Percentiles rank a stretch among this genome's conserved stretches.
phyloP scores from a whole-genome alignment of 306 rosid species.

The Quercus agrifolia region DNA sequence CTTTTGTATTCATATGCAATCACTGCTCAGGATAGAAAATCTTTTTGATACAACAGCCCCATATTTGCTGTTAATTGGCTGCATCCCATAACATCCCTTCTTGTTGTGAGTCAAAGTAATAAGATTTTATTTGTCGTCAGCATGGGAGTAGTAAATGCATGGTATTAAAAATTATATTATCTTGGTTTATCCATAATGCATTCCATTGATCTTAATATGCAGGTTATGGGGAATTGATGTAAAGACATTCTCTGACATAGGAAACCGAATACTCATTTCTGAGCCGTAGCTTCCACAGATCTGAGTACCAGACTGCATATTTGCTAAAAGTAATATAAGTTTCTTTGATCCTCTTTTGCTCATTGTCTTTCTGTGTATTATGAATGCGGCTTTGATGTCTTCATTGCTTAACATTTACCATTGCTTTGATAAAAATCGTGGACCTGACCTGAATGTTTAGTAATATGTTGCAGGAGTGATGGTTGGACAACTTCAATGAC shows the following conservation, averaged over 20 bases:
- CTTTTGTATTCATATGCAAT: slow-evolving; percentile 13
- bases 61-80: not conserved
- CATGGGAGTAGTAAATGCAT: not conserved
- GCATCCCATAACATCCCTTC: not conserved
- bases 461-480: not conserved
- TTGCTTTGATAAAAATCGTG: not conserved
- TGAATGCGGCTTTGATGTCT: not conserved
- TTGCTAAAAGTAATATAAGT: not conserved
- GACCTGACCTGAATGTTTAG: not conserved
- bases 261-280: slow-evolving; percentile 43
- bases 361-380: not conserved
- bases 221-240: slow-evolving; percentile 94
- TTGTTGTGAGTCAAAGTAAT: not conserved
- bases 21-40: not conserved
- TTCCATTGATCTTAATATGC: slow-evolving; percentile 24
- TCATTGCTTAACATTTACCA: not conserved
- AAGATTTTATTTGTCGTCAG: not conserved
- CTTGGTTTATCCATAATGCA: not conserved
- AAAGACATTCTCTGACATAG: slow-evolving; percentile 66
- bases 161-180: not conserved
- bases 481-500: too few species aligned
- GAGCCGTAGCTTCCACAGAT: slow-evolving; percentile 20
- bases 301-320: not conserved
- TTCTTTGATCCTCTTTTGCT: not conserved
- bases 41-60: not conserved